phyloP scores from a whole-genome alignment of 1,284 basidiomycete genomes.

The Pholiota adiposa region DNA sequence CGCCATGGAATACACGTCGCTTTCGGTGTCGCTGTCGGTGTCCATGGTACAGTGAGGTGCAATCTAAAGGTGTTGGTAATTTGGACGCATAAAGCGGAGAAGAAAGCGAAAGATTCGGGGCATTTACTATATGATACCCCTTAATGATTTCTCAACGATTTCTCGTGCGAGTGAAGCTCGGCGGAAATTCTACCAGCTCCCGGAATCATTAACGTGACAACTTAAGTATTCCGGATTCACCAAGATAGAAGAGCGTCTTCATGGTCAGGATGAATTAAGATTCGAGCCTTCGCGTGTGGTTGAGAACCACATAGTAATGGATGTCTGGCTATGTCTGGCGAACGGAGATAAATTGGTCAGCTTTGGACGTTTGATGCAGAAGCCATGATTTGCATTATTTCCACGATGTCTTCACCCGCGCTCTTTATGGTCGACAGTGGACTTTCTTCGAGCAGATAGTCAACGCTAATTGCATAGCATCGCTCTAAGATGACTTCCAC shows the following conservation, averaged over 20 bases:
- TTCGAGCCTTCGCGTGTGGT: slow-evolving; percentile 5
- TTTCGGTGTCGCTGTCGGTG: slow-evolving; percentile 40
- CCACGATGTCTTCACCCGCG: neutral
- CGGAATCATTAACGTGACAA: slow-evolving; percentile 21
- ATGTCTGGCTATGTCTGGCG: too few relatives aligned
- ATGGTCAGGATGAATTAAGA: slow-evolving; percentile 2
- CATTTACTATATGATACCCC: slow-evolving; percentile 13
- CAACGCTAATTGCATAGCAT: neutral
- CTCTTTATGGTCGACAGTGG: neutral
- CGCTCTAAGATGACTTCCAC: too few relatives aligned
- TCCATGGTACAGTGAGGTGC: slow-evolving; percentile 21
- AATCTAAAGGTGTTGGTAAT: neutral
- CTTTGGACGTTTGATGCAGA: neutral
- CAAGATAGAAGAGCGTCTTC: slow-evolving; percentile 2
- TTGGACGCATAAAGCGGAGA: neutral
- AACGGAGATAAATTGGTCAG: slow-evolving; percentile 1
- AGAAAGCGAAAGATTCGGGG: slow-evolving; percentile 3
- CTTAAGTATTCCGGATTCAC: neutral
- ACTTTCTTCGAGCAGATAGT: neutral
- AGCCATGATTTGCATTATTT: neutral
- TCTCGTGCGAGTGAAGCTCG: slow-evolving; percentile 27
- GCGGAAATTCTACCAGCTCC: slow-evolving; percentile 25
- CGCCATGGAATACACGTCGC: slow-evolving; percentile 35
- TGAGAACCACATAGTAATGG: neutral
- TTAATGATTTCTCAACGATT: slow-evolving; percentile 17